Conservation (phyloP, 2,329 filamentous ascomycete species). For the Aspergillus sp. region DNA sequence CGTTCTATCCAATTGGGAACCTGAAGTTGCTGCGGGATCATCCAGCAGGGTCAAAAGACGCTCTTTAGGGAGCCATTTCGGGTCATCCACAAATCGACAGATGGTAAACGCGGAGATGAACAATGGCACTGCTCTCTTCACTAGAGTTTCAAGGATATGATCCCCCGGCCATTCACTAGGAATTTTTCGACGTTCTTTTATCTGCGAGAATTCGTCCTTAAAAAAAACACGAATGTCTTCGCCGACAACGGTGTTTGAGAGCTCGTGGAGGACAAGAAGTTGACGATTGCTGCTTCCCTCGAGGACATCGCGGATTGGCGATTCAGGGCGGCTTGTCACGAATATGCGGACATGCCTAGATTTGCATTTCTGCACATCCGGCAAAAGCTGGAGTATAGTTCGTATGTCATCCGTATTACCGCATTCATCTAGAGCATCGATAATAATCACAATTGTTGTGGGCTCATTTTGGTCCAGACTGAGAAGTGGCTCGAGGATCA, state of each 20-base stretch:
- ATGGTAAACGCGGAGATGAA: conserved; percentile 23
- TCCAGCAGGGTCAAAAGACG: conserved; percentile 13
- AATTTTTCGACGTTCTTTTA: conserved; percentile 12
- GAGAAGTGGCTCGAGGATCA: conserved; percentile 3
- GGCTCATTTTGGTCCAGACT: neutral
- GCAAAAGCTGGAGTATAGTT: conserved; percentile 5
- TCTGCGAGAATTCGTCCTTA: conserved; percentile 14
- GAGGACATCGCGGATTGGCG: conserved; percentile 23
- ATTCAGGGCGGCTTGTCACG: conserved; percentile 17
- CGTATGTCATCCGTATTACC: conserved; percentile 1
- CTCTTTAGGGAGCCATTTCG: conserved; percentile 14
- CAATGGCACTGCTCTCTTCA: conserved; percentile 12
- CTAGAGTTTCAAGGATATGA: neutral
- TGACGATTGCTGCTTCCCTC: conserved; percentile 16
- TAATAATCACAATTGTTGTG: neutral
- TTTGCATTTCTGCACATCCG: neutral
- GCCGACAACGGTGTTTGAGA: conserved; percentile 17
- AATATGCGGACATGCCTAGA: conserved; percentile 1
- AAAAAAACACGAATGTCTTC: conserved; percentile 28
- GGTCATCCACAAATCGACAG: conserved; percentile 14
- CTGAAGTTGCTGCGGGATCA: neutral
- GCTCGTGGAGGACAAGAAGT: conserved; percentile 16
- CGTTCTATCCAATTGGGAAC: conserved; percentile 21
- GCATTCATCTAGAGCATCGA: conserved; percentile 12
- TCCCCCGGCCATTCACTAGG: conserved; percentile 17